Evolutionary conservation across 768 basidiomycete genomes (phyloP), one percentile per base, ranked within the genome.

Genomic region (Lepiota subincarnata): DNA sequence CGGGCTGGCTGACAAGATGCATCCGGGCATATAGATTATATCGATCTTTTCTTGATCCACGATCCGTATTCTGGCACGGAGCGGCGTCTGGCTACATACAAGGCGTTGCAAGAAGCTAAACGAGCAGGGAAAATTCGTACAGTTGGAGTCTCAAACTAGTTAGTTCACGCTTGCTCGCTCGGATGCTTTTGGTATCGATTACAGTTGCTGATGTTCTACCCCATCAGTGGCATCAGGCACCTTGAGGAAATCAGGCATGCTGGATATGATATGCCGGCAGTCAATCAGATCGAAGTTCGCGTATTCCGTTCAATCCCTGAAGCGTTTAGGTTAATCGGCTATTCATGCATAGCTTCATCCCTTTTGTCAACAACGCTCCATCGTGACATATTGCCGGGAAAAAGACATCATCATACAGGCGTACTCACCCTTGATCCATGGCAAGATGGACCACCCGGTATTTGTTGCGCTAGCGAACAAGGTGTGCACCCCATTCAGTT

Each of bases 131-230:
- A 87, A 60, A 77, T 91, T 47, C 76, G 79, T 56, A 75, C 76
- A 4, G 79, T 89, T n/a, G 90, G 90, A 2, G 90, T 92, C 6
- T 91, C 88, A 1, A 93, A 93, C 68, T 93, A 83, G 88, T 89
- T 59, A 43, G 86, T 42, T n/a, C 26, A 19, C 16, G 19, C 13
- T 64, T 24, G 24, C n/a, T 14, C n/a, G 8, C 12, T 4, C 24
- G 20, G 20, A 2, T 36, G 13, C n/a, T 14, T 20, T 12, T 28
- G 39, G 36, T 28, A 12, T 24, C 28, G 19, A 44, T 16, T 13
- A 36, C 26, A 0, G 11, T 37, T 8, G 24, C 47, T 44, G 36
- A 44, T 38, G n/a, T 20, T 19, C 20, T 31, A 3, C 8, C 7
- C 31, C 10, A 11, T 19, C 35, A 92, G 89, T 59, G 78, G 78